Evolutionary conservation across 768 basidiomycete species (phyloP), one percentile per base, ranked within the genome.

Genomic region (Collybia sordida): DNA sequence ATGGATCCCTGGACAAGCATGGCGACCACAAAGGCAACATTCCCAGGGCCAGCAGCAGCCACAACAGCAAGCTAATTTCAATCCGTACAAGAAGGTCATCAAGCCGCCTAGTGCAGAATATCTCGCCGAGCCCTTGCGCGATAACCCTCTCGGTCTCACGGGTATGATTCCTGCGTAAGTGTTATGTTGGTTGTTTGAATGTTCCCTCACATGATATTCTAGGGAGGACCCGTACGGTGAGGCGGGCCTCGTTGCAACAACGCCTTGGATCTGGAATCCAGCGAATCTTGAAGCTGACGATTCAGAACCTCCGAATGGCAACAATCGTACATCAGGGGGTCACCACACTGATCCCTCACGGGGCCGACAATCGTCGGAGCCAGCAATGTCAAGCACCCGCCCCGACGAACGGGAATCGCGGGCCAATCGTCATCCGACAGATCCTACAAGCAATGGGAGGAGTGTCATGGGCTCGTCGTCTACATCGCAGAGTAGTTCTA

Each of bases 251-350:
- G 54, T 39, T 12, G 35, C 47, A 18, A 67, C 72, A 12, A 88
- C 88, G 0, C 88, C 88, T 6, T 90, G 87, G 87, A 75, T 88
- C 49, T 90, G 88, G 88, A 82, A 76, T 64, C 80, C 85, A 21
- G 61, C 73, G 28, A 67, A 69, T 49, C 67, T 83, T 18, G 51
- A 61, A 7, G 60, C 71, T 27, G 67, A 72, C 22, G 65, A 62
- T 17, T 54, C 53, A 28, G 41, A 63, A 19, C 34, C 49, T 3
- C 44, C 55, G 19, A 24, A 34, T 35, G 9, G 50, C 44, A 53
- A 59, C 24, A 50, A 58, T 31, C 41, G 57, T 28, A 5, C 52
- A 38, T 27, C 56, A 35, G 49, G 63, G 6, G 36, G 46, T 44
- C 45, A 24, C 31, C 53, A 41, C 50, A 39, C 36, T 39, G 53